Evolutionary conservation across 768 basidiomycete species (phyloP).

Genomic region (Russula dissimulans): DNA sequence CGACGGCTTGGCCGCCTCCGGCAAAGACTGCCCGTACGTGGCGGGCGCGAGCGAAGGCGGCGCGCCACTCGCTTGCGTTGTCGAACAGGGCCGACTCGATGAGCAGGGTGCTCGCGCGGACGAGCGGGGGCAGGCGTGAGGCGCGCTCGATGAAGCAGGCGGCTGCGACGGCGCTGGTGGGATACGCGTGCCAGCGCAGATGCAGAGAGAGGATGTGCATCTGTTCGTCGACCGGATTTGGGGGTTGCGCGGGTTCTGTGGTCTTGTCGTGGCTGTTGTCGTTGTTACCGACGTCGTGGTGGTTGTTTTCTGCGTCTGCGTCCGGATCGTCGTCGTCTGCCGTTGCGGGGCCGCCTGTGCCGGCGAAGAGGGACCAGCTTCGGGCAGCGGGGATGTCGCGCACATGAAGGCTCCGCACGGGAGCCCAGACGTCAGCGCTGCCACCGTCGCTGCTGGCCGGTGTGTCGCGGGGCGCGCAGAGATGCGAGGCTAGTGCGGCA

Average conservation of each 20-base stretch:
- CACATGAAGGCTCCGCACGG: slow-evolving; percentile 6
- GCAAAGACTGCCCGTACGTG: slow-evolving; percentile 6
- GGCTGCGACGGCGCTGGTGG: slow-evolving; percentile 2
- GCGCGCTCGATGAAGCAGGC: slow-evolving; percentile 7
- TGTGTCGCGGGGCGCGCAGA: slow-evolving; percentile 2
- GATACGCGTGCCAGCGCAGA: slow-evolving; percentile 9
- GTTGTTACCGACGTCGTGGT: not conserved
- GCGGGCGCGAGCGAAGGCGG: not conserved
- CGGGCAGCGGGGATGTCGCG: slow-evolving; percentile 11
- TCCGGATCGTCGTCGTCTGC: not conserved
- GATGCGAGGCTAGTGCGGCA: slow-evolving; percentile 12
- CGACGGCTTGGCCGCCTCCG: not conserved
- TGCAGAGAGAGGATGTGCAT: slow-evolving; percentile 11
- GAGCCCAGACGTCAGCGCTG: slow-evolving; percentile 1
- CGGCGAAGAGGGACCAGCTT: slow-evolving; percentile 14
- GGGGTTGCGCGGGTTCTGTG: not conserved
- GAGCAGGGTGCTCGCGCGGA: not conserved
- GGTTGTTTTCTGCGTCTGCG: not conserved
- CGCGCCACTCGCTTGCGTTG: not conserved
- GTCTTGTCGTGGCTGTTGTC: not conserved
- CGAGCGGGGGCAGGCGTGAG: slow-evolving; percentile 9
- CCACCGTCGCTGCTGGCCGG: not conserved
- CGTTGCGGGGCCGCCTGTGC: not conserved
- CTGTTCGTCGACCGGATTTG: slow-evolving; percentile 10
- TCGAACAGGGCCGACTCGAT: slow-evolving; percentile 10